Evolutionary conservation across 1,284 basidiomycete genomes (phyloP), one percentile per base, ranked within the genome.

Genomic region (Leccinum griseonigrum): DNA sequence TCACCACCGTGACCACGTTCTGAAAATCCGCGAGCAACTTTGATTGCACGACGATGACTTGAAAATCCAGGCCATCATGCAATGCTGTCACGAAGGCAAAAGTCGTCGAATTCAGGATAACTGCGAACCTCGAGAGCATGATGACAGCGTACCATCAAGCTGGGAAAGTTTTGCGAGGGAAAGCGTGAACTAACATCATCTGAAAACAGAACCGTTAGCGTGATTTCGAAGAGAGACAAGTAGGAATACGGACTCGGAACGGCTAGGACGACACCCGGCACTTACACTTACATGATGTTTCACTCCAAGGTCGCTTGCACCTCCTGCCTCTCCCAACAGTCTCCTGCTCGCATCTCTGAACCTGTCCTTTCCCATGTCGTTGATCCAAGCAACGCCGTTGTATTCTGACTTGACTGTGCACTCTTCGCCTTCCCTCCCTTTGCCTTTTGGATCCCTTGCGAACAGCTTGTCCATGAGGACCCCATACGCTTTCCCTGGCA

Each of bases 81-180:
- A 90, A 91, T 3, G 80, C 88, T 90, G 63, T 0, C 61, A 29
- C 18, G 6, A 46, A 46, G 43, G 43, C 43, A 10, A 56, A 52
- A 1, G 18, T 13, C 34, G 50, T 64, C 40, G 66, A 56, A 53
- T 28, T 48, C 22, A n/a, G 38, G 40, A 26, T 46, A 36, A 48
- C 9, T 53, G 59, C 32, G 1, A 53, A 53, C 11, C 2, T 29
- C 43, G 61, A 54, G 57, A 40, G 18, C 16, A 53, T 16, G 16
- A 18, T 4, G 6, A 50, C 28, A 58, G 18, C 53, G 48, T 69
- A 89, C 88, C 79, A 68, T 88, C 84, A 18, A 98, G 81, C 61
- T 92, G 86, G 0, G 91, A 82, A 6, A 99, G 83, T 77, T 98
- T 98, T 50, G 91, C 91, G 32, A 99, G 85, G 69, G 94, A 96